These are phyloP conservation scores for Trametopsis cervina DNA, from an alignment of 768 basidiomycete species.

Conservation along the genomic window DNA sequence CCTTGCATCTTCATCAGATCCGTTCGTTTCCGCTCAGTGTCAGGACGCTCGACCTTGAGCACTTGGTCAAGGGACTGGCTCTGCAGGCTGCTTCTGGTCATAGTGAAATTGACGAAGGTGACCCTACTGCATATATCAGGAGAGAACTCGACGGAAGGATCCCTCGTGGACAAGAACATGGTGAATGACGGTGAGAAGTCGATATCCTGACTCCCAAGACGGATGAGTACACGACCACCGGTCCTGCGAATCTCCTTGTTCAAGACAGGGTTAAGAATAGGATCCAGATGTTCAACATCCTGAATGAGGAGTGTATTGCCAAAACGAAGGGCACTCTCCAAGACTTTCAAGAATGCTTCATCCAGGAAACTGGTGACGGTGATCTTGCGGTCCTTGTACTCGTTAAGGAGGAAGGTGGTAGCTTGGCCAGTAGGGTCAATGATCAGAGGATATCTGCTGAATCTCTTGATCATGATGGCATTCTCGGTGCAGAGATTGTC, in stretches of 20 bases:
- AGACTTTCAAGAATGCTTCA: slow-evolving; percentile 95
- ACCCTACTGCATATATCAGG: slow-evolving; percentile 98
- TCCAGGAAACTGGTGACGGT: slow-evolving; percentile 98
- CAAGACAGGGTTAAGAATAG: slow-evolving; percentile 93
- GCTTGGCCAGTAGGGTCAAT: slow-evolving; percentile 99
- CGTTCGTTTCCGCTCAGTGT: slow-evolving; percentile 90
- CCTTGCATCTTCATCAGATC: slow-evolving; percentile 98
- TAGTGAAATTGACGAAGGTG: slow-evolving; percentile 94
- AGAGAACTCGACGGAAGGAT: slow-evolving; percentile 96
- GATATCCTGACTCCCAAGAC: slow-evolving; percentile 95
- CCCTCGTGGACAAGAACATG: slow-evolving; percentile 97
- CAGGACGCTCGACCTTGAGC: slow-evolving; percentile 93
- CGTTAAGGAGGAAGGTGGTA: slow-evolving; percentile 87
- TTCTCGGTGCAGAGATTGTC: slow-evolving; percentile 97
- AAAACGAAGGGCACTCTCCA: slow-evolving; percentile 98
- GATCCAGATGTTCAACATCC: slow-evolving; percentile 96
- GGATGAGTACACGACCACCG: slow-evolving; percentile 94
- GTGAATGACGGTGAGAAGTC: slow-evolving; percentile 99
- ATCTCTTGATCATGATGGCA: slow-evolving; percentile 98
- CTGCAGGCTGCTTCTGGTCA: slow-evolving; percentile 97
- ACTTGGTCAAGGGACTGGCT: slow-evolving; percentile 98
- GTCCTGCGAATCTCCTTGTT: slow-evolving; percentile 96
- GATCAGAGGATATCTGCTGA: slow-evolving; percentile 95
- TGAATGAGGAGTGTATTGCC: slow-evolving; percentile 97
- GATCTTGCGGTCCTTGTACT: slow-evolving; percentile 95